These are phyloP conservation scores for Stephanodiscus triporus DNA, from an alignment of 108 stramenopile genomes.

Conservation along the genomic window DNA sequence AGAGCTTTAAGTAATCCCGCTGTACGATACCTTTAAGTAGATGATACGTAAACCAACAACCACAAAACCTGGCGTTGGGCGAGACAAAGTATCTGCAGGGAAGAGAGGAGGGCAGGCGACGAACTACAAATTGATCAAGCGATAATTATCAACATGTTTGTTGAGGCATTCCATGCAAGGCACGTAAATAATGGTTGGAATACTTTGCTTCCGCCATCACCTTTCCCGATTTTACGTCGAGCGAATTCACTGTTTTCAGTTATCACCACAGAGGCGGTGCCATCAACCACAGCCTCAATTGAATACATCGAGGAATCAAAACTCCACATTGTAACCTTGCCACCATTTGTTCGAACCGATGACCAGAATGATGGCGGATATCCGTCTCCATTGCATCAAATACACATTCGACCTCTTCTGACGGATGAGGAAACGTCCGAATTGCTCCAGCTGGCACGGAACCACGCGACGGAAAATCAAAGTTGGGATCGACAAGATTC, in stretches of 20 bases:
- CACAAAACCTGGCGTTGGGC: no score
- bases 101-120: no score
- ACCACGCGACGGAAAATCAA: conserved; percentile 50
- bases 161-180: background rate
- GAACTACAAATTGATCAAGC: no score
- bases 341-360: conserved; percentile 32
- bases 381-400: conserved; percentile 67
- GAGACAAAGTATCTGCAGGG: no score
- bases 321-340: conserved; percentile 37
- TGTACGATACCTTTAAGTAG: no score
- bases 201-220: background rate
- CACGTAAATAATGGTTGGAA: background rate
- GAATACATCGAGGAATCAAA: conserved; percentile 14
- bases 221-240: background rate
- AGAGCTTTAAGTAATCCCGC: no score
- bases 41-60: no score
- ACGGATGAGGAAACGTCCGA: conserved; percentile 49
- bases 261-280: background rate
- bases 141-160: no score
- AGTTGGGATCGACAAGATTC: conserved; percentile 67
- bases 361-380: conserved; percentile 30
- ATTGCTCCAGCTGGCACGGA: conserved; percentile 52
- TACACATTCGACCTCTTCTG: conserved; percentile 61
- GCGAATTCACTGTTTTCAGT: background rate
- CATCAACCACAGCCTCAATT: conserved; percentile 11